phyloP scores from a whole-genome alignment of 2,329 filamentous ascomycete species.

The Sodiomyces alkalinus region DNA sequence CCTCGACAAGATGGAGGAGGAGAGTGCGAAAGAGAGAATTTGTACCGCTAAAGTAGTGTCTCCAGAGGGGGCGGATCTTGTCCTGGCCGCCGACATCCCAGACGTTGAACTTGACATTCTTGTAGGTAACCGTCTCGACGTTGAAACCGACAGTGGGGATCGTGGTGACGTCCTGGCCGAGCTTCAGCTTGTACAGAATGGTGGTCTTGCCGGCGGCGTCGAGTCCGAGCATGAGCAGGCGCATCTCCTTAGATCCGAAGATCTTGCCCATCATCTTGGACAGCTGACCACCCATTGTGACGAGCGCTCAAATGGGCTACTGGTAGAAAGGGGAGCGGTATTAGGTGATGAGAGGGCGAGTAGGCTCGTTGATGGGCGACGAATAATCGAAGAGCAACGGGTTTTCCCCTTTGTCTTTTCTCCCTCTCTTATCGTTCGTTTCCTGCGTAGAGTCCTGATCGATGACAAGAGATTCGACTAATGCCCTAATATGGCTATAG shows the following conservation, averaged over 20 bases:
- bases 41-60: constrained; percentile 84
- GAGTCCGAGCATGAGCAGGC: constrained; percentile 91
- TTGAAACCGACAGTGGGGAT: constrained; percentile 99
- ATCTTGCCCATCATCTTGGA: constrained; percentile 98
- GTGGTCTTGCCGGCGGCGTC: constrained; percentile 98
- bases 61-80: constrained; percentile 95
- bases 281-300: constrained; percentile 71
- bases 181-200: constrained; percentile 97
- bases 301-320: too few relatives aligned
- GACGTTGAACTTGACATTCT: constrained; percentile 98
- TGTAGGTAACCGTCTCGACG: constrained; percentile 97
- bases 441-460: too few relatives aligned
- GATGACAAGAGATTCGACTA: too few relatives aligned
- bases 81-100: constrained; percentile 99
- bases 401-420: neutral
- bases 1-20: neutral
- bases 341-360: neutral
- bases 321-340: too few relatives aligned
- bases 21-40: constrained; percentile 4
- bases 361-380: neutral
- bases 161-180: constrained; percentile 94
- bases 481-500: too few relatives aligned
- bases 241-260: constrained; percentile 98
- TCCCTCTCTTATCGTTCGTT: too few relatives aligned
- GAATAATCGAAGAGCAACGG: neutral